Base-by-base conservation (phyloP, 495 filamentous ascomycete genomes). In the Trichocladium uniseriatum region DNA sequence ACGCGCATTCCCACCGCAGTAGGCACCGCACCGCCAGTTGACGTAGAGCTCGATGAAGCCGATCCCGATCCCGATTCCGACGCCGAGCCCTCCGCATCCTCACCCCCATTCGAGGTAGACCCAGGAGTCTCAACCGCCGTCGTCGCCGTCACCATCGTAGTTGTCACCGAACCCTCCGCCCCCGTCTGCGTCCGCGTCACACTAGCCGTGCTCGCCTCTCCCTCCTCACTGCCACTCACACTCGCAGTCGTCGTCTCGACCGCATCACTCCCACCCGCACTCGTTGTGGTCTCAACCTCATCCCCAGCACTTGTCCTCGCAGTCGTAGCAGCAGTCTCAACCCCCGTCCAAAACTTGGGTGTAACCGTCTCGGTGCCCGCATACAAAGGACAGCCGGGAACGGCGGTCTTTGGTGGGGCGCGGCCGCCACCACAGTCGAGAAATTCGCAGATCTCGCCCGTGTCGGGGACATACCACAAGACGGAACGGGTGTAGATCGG, bases 361-460 rank as follows among this genome's bases (percentile, higher is more conserved):
- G 67, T 66, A 47, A 76, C 69, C 15, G 74, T 75, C 19, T 65
- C 75, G 7, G 79, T 81, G 37, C 80, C 80, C 35, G 1, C 13
- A 37, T 49, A 41, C 21, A 6, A 8, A 2, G 38, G 37, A 57
- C 81, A 85, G 7, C 79, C 80, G 1, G 80, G 79, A 22, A 79
- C 73, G 27, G 70, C 70, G 16, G 74, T 76, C 64, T 78, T 83
- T 1, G 76, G 72, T 0, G 81, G 79, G 9, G 79, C 80, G 37
- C 74, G 70, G 19, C 79, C 80, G 45, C 81, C 81, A 24, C 81
- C 81, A 57, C 81, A 84, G 70, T 82, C 79, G 49, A 78, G 68
- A 38, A 75, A 60, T 5, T 68, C 69, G 71, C 80, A 82, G 60
- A 83, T 70, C 59, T 83, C 76, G 57, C 79, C 78, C 16, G 66